A percentile compares a stretch with the other conserved stretches of the same genome.
These are phyloP conservation scores for Luffa acutangula DNA, from an alignment of 306 rosid species.

Conservation along the genomic window DNA sequence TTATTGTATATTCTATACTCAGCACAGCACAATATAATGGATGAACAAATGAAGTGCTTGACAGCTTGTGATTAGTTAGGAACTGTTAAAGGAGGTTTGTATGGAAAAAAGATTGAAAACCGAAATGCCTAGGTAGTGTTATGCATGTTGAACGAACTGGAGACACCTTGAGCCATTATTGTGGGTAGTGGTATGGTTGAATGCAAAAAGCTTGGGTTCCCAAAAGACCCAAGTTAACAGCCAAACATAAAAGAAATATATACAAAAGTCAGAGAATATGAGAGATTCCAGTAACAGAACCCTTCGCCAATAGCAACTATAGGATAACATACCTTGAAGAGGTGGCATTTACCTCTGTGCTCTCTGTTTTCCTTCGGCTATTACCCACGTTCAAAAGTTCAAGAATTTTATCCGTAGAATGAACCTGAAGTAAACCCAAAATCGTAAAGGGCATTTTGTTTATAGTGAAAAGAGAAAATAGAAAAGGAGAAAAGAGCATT, in stretches of 20 bases:
- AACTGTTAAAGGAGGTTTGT: neutral
- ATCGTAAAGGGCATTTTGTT: neutral
- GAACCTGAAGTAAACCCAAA: conserved; percentile 32
- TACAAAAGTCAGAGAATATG: neutral
- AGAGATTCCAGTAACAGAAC: neutral
- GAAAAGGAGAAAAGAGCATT: neutral
- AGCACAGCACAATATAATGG: neutral
- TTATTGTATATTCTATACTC: neutral
- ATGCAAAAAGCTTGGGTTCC: neutral
- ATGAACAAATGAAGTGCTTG: neutral
- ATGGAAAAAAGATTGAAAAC: neutral
- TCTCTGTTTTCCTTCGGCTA: conserved; percentile 52
- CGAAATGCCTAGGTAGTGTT: neutral
- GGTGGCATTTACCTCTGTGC: conserved; percentile 53
- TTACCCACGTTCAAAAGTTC: conserved; percentile 56
- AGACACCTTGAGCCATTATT: neutral
- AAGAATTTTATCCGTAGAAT: conserved; percentile 51
- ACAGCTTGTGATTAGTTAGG: neutral
- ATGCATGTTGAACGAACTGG: neutral
- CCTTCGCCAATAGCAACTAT: neutral
- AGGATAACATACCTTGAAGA: conserved; percentile 37
- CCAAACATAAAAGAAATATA: conserved; percentile 1
- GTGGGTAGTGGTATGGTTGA: neutral
- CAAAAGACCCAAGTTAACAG: neutral
- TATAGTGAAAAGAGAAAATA: neutral